Base-by-base conservation (phyloP, 2,329 filamentous ascomycete genomes). In the Verticillium nonalfalfae region DNA sequence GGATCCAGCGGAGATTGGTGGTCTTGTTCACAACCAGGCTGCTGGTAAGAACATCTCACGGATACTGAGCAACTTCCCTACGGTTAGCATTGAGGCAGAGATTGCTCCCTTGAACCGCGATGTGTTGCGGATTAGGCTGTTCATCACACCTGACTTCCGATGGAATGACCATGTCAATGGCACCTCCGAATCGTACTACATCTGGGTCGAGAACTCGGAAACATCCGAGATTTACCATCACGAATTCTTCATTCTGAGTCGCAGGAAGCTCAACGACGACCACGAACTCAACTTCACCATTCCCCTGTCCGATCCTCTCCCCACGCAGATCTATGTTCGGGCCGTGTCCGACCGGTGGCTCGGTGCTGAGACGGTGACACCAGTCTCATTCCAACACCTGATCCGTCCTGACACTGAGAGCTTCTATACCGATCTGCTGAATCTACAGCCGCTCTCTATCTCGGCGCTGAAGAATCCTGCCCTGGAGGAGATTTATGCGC, bases 231-330 rank as follows among this genome's bases (percentile, higher is more conserved):
- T 99, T 50, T 98, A 97, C 69, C 95, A 99, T 69, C 91, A 98
- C 66, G 95, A 99, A 73, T 97, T 90, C 75, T 98, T 99, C 76
- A 95, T 99, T 61, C 82, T 99, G 6, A 96, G 87, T 64, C 84
- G 93, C 65, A 91, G 86, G 74, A 97, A 97, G 80, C 81, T 99
- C 2, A 86, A 96, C 67, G 93, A 98, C 72, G 91, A 95, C n/a
- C 95, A 99, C 68, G 95, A 99, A 75, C 85, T 99, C 57, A 97
- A 95, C 75, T 99, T 99, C 69, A 98, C 95, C 0, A 99, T 99
- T 57, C 95, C 96, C 0, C 79, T 99, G 1, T 90, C 93, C 0
- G 95, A 99, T 71, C 96, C 95, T 1, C 77, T 99, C 3, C 95
- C 95, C 0, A 93, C 90, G 34, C 95, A 99, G 74, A 97, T 99